These are phyloP conservation scores for Colletotrichum plurivorum DNA, from an alignment of 2,329 filamentous ascomycete species.

Conservation along the genomic window DNA sequence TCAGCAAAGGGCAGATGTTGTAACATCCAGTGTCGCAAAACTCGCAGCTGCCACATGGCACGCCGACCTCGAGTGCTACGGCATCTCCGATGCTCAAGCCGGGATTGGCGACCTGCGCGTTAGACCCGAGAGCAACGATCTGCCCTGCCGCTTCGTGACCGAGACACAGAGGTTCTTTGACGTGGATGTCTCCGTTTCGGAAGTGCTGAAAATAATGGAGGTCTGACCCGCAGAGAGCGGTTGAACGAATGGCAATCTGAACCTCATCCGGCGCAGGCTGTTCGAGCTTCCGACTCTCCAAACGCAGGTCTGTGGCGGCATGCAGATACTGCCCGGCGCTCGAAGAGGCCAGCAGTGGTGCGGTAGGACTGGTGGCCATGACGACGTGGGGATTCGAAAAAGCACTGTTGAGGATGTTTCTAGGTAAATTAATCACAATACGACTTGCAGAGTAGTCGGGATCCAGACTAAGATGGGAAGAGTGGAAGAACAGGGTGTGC, in stretches of 20 bases:
- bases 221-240: constrained; percentile 71
- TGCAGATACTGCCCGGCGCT: background rate
- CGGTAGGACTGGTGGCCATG: too few relatives aligned
- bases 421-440: too few relatives aligned
- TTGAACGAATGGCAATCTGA: constrained; percentile 67
- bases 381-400: too few relatives aligned
- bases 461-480: too few relatives aligned
- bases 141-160: constrained; percentile 78
- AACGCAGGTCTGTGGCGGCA: background rate
- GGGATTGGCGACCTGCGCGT: constrained; percentile 56
- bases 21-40: constrained; percentile 57
- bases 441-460: too few relatives aligned
- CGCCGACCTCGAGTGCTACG: constrained; percentile 78
- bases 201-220: constrained; percentile 71
- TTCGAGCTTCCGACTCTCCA: background rate
- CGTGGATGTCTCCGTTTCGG: constrained; percentile 70
- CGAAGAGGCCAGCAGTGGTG: too few relatives aligned
- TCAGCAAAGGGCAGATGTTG: constrained; percentile 53
- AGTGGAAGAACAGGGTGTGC: too few relatives aligned
- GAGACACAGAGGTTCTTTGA: constrained; percentile 53
- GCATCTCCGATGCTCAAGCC: constrained; percentile 72
- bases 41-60: constrained; percentile 66
- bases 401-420: too few relatives aligned
- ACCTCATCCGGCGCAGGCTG: constrained; percentile 53
- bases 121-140: constrained; percentile 68